phyloP scores from a whole-genome alignment of 257 asterid species.

The Fraxinus quadrangulata region DNA sequence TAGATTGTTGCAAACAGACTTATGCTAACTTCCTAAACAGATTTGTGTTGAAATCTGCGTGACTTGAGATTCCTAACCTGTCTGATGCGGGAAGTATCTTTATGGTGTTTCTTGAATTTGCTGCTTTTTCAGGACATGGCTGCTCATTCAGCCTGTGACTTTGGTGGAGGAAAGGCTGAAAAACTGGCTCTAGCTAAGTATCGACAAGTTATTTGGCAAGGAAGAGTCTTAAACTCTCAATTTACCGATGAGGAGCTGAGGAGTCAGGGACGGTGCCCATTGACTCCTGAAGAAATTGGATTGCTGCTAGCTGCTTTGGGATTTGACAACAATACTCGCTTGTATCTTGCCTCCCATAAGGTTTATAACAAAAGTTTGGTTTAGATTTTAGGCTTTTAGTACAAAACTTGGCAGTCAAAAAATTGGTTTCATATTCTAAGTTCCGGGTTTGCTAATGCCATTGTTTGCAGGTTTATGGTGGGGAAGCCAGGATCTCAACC shows the following conservation, averaged over 20 bases:
- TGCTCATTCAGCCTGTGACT: slow-evolving; percentile 99
- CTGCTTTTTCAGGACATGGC: slow-evolving; percentile 86
- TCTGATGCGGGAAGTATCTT: not conserved
- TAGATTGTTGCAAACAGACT: not conserved
- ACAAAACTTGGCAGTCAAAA: not conserved
- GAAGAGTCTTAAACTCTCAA: slow-evolving; percentile 92
- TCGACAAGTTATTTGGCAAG: slow-evolving; percentile 95
- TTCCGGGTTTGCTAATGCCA: not conserved
- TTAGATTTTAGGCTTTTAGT: slow-evolving; percentile 9
- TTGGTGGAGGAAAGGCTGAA: slow-evolving; percentile 99
- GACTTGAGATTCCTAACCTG: not conserved
- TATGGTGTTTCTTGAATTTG: not conserved
- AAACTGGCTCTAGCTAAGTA: slow-evolving; percentile 93
- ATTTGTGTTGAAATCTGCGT: not conserved
- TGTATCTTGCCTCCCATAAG: slow-evolving; percentile 97
- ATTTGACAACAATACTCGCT: slow-evolving; percentile 82
- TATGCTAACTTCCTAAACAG: not conserved
- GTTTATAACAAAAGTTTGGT: slow-evolving; percentile 36
- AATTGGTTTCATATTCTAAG: not conserved
- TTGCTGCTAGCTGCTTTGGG: slow-evolving; percentile 94
- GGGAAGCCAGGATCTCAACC: slow-evolving; percentile 85
- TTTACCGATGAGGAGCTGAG: slow-evolving; percentile 97
- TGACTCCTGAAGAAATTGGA: slow-evolving; percentile 99
- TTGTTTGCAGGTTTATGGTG: slow-evolving; percentile 77
- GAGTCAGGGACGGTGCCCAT: slow-evolving; percentile 93